phyloP scores from a whole-genome alignment of 179 eudicot species.

The Heliamphora pulchella region DNA sequence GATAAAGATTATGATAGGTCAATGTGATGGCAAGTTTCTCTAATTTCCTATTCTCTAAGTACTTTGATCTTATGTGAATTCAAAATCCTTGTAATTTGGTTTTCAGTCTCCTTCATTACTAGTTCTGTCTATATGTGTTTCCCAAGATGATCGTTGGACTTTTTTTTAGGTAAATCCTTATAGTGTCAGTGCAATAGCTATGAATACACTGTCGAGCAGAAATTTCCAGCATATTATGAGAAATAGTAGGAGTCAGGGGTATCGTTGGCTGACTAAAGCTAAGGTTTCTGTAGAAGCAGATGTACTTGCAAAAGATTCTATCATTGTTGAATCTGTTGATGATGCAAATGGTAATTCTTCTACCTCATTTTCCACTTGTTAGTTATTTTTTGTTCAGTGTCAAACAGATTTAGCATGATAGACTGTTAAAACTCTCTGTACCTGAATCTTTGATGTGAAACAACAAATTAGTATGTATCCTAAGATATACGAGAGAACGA shows the following conservation, averaged over 20 bases:
- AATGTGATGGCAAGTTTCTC: neutral
- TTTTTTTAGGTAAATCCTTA: constrained; percentile 32
- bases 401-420: neutral
- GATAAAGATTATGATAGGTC: neutral
- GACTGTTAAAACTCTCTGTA: neutral
- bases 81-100: neutral
- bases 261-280: constrained; percentile 29
- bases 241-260: constrained; percentile 29
- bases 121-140: neutral
- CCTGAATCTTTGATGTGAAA: neutral
- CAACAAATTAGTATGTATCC: neutral
- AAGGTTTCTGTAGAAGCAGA: constrained; percentile 43
- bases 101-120: neutral
- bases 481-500: neutral
- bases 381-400: neutral
- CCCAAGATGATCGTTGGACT: neutral
- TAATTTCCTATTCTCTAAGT: neutral
- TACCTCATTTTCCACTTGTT: neutral
- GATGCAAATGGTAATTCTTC: constrained; percentile 38
- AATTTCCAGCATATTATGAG: constrained; percentile 17
- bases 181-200: constrained; percentile 16
- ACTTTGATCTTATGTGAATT: neutral
- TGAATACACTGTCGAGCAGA: constrained; percentile 19
- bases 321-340: constrained; percentile 15
- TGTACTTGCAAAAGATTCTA: constrained; percentile 38